Evolutionary conservation across 768 basidiomycete genomes (phyloP).

Genomic region (Leccinum fibrillosum): DNA sequence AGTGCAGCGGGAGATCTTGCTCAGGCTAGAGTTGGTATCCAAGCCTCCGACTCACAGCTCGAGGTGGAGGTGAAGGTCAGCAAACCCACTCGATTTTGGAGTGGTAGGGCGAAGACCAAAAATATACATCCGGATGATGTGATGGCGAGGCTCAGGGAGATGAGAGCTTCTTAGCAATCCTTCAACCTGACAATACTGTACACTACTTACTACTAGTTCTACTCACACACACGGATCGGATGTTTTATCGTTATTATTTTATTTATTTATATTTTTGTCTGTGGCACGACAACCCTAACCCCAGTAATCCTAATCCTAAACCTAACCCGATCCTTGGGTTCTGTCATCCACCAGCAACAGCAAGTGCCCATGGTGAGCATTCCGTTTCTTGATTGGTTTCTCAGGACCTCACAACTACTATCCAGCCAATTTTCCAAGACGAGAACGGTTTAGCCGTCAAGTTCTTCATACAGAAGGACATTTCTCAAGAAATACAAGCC

Average conservation of each 20-base stretch:
- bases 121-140: constrained; percentile 41
- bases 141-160: constrained; percentile 41
- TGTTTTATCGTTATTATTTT: background rate
- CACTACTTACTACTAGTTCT: background rate
- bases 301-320: constrained; percentile 16
- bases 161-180: constrained; percentile 29
- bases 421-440: constrained; percentile 72
- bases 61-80: constrained; percentile 40
- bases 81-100: constrained; percentile 40
- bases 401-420: constrained; percentile 1
- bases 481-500: constrained; percentile 62
- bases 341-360: background rate
- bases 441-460: constrained; percentile 65
- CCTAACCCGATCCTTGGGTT: constrained; percentile 36
- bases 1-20: constrained; percentile 4
- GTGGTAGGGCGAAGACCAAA: constrained; percentile 27
- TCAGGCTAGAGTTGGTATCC: background rate
- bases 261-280: background rate
- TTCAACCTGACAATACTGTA: background rate
- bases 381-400: background rate
- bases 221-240: background rate
- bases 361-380: constrained; percentile 21
- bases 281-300: constrained; percentile 20
- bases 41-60: constrained; percentile 2
- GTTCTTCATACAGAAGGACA: constrained; percentile 82